Base-by-base conservation (phyloP, 2,329 filamentous ascomycete species). In the Pseudogymnoascus sp. region DNA sequence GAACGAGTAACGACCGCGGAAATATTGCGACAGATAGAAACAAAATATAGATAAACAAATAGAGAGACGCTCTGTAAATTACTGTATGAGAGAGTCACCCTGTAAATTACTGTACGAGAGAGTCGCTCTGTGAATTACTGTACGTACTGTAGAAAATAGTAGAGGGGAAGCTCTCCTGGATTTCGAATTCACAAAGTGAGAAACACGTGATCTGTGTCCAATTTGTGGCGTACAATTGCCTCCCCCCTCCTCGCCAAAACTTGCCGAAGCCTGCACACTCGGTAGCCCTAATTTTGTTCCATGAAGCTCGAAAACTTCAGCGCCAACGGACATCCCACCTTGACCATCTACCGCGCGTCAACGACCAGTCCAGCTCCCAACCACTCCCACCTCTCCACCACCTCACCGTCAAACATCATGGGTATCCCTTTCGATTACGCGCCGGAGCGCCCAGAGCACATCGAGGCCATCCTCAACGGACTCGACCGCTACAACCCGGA, bases 401-500 rank as follows among this genome's bases (percentile, higher is more conserved):
- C 59, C 33, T 14, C 23, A 11, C 23, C 33, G 40, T 38, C 44
- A 21, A 10, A 12, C 62, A 69, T 40, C 10, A 74, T 74, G 72
- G 71, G 72, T 44, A 63, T 73, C 35, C 66, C 85, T 65, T 89
- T 89, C 80, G 93, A 97, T 83, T 90, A 92, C 78, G 90, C 91
- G 81, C 87, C 91, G 72, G 91, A 96, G 78, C 84, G 94, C 77
- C 93, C 94, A 71, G 90, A 94, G 70, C 87, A 94, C 77, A 95
- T 99, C 78, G 89, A 91, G 75, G 83, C 80, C 77, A 97, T 99
- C 74, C 91, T 99, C 75, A 96, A 93, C 79, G 93, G 94, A 71
- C 90, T 99, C 68, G 94, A 99, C 79, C 86, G 94, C 74, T 99
- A 99, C 82, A 99, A 99, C 78, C 94, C 94, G 44, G 94, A 99